Evolutionary conservation across 768 basidiomycete species (phyloP).

Genomic region (Boletus coccyginus): DNA sequence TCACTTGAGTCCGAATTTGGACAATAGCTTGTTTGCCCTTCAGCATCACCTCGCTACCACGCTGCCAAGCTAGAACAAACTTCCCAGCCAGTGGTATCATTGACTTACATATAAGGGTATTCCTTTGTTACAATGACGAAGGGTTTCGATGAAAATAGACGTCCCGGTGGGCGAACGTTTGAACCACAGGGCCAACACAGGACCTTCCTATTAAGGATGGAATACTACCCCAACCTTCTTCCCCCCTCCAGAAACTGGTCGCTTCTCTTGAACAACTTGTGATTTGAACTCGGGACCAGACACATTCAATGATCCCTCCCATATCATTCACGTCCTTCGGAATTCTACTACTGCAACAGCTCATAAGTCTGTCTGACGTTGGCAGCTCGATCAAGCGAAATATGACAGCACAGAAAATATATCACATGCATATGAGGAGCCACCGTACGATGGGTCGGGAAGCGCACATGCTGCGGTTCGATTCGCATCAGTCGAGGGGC

Average conservation of each 20-base stretch:
- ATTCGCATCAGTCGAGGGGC: too few relatives aligned
- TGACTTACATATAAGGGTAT: slow-evolving; percentile 15
- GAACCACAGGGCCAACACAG: neutral
- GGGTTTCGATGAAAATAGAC: neutral
- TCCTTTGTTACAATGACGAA: slow-evolving; percentile 18
- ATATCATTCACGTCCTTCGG: too few relatives aligned
- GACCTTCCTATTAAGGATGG: slow-evolving; percentile 1
- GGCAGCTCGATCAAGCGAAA: neutral
- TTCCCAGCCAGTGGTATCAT: neutral
- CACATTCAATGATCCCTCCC: neutral
- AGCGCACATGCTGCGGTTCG: too few relatives aligned
- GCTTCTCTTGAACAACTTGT: neutral
- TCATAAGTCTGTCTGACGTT: neutral
- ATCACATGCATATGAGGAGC: neutral
- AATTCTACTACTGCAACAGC: neutral
- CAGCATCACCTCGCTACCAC: neutral
- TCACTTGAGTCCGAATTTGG: slow-evolving; percentile 28
- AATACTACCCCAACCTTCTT: too few relatives aligned
- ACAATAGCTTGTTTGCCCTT: slow-evolving; percentile 22
- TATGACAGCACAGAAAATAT: neutral
- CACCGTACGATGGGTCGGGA: too few relatives aligned
- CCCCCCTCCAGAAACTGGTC: neutral
- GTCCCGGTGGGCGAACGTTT: neutral
- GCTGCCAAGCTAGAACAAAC: neutral
- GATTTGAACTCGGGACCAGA: neutral